Conservation (phyloP, 1,139 yeast genomes). For the Candida tropicalis region DNA sequence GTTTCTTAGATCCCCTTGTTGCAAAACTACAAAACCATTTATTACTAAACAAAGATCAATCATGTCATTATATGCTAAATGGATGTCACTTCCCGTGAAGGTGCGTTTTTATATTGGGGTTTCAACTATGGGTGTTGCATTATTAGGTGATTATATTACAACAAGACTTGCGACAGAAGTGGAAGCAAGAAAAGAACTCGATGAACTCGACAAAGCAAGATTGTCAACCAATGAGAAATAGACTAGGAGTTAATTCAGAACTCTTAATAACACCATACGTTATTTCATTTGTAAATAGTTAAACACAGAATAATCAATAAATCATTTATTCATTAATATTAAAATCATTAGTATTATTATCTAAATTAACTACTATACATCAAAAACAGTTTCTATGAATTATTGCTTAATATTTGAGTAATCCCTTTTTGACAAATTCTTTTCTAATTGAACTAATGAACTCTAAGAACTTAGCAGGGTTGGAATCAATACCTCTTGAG, state of each 20-base stretch:
- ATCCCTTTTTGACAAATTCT: slow-evolving; percentile 35
- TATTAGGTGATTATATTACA: slow-evolving; percentile 52
- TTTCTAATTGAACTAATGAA: slow-evolving; percentile 54
- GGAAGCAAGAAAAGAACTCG: slow-evolving; percentile 23
- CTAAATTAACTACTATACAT: background rate
- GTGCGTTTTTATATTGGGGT: slow-evolving; percentile 56
- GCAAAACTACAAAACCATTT: no score
- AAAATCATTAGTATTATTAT: background rate
- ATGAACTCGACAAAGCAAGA: slow-evolving; percentile 1
- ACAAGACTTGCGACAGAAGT: slow-evolving; percentile 48
- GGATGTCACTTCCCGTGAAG: slow-evolving; percentile 53
- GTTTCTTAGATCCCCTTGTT: no score
- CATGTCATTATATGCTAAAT: slow-evolving; percentile 45
- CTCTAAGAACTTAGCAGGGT: slow-evolving; percentile 83
- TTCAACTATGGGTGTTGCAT: slow-evolving; percentile 55
- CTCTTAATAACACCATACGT: no score
- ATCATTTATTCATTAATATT: background rate
- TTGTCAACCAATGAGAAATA: slow-evolving; percentile 1
- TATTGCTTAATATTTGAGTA: slow-evolving; percentile 24
- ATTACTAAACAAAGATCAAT: background rate
- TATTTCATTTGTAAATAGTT: background rate
- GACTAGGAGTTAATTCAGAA: background rate
- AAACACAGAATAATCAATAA: background rate
- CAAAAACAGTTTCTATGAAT: no score
- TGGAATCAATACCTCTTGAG: slow-evolving; percentile 78